These are phyloP conservation scores for Neofusicoccum kwambonambiense DNA, from an alignment of 2,329 filamentous ascomycete genomes.

Conservation along the genomic window DNA sequence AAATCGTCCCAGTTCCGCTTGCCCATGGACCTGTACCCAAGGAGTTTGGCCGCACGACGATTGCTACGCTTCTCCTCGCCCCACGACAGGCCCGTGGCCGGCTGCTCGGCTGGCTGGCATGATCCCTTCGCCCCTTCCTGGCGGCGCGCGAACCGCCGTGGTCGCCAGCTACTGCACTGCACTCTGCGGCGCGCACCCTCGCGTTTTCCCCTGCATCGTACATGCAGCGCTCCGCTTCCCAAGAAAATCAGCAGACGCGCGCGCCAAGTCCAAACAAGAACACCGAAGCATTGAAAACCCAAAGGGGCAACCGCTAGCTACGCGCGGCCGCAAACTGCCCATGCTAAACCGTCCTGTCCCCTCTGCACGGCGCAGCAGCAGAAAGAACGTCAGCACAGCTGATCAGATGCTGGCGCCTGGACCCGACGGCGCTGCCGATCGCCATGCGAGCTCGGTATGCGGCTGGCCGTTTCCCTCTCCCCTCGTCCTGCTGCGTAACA, in stretches of 20 bases:
- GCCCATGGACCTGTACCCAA: too few species aligned
- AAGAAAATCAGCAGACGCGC: not conserved
- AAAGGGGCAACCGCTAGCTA: not conserved
- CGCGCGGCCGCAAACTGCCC: not conserved
- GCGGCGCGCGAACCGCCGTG: too few species aligned
- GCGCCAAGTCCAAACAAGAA: not conserved
- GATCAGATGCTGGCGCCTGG: too few species aligned
- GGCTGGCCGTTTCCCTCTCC: too few species aligned
- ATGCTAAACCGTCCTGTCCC: too few species aligned
- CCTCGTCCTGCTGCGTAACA: too few species aligned
- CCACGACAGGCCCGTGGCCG: not conserved
- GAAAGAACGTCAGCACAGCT: too few species aligned
- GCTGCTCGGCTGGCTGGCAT: not conserved
- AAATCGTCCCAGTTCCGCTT: too few species aligned
- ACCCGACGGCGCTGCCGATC: too few species aligned
- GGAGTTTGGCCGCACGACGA: not conserved
- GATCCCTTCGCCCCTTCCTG: not conserved
- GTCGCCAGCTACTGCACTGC: not conserved
- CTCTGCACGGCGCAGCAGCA: too few species aligned
- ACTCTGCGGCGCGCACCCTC: not conserved
- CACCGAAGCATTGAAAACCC: constrained; percentile 8
- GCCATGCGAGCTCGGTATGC: too few species aligned
- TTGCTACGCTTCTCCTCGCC: not conserved
- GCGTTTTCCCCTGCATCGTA: not conserved
- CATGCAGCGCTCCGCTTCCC: not conserved